Evolutionary conservation across 2,329 filamentous ascomycete species (phyloP).

Genomic region (Paecilomyces niveus): DNA sequence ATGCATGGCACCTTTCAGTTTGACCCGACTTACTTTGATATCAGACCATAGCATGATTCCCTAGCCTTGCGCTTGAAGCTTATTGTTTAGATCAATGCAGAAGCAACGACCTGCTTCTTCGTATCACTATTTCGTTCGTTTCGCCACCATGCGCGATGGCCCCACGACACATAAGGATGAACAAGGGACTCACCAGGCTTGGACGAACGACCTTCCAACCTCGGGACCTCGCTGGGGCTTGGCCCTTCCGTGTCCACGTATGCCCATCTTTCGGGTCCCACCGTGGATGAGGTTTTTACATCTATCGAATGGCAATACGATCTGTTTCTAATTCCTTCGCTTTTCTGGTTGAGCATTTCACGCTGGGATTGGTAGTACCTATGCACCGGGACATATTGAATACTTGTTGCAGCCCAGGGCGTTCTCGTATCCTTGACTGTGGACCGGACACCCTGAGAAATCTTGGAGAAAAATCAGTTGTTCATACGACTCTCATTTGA

Average conservation of each 20-base stretch:
- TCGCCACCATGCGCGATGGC: background rate
- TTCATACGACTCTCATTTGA: background rate
- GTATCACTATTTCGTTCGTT: background rate
- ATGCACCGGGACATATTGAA: background rate
- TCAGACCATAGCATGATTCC: slow-evolving; percentile 3
- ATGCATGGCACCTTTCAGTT: slow-evolving; percentile 1
- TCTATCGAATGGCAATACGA: background rate
- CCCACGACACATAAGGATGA: background rate
- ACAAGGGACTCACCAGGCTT: background rate
- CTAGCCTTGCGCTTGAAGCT: slow-evolving; percentile 7
- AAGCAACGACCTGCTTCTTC: background rate
- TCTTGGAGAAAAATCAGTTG: background rate
- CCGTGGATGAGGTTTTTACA: background rate
- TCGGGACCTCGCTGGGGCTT: background rate
- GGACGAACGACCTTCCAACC: background rate
- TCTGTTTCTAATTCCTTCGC: background rate
- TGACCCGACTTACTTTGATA: slow-evolving; percentile 3
- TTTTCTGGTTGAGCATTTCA: background rate
- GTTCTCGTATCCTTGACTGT: background rate
- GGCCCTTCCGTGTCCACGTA: background rate
- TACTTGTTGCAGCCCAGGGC: background rate
- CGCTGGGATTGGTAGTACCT: background rate
- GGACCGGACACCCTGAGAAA: background rate
- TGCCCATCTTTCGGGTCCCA: background rate
- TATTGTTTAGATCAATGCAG: slow-evolving; percentile 4